Percentiles rank a stretch among this genome's conserved stretches.
These are phyloP conservation scores for Kodamaea leandrae DNA, from an alignment of 805 yeast species.

Conservation along the genomic window DNA sequence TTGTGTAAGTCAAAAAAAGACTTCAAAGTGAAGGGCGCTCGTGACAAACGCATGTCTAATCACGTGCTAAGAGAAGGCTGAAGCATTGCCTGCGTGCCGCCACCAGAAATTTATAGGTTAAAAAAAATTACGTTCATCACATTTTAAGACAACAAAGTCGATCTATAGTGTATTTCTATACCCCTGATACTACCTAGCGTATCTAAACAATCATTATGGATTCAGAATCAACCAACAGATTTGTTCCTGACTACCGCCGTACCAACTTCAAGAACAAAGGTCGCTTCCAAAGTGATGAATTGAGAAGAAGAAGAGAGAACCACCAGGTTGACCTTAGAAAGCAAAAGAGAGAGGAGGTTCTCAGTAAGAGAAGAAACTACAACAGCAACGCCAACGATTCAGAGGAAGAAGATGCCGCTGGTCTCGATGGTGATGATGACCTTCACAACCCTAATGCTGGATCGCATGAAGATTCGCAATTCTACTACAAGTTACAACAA, in stretches of 20 bases:
- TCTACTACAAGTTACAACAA: slow-evolving; percentile 41
- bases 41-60: too few relatives aligned
- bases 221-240: slow-evolving; percentile 71
- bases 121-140: slow-evolving; percentile 9
- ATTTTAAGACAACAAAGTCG: background rate
- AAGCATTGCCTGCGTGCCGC: slow-evolving; percentile 2
- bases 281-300: slow-evolving; percentile 90
- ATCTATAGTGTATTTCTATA: slow-evolving; percentile 1
- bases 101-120: slow-evolving; percentile 4
- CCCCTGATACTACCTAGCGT: background rate
- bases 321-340: slow-evolving; percentile 96
- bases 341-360: slow-evolving; percentile 92
- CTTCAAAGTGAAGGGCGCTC: background rate
- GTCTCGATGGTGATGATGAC: slow-evolving; percentile 43
- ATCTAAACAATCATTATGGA: slow-evolving; percentile 53
- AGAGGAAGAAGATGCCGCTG: slow-evolving; percentile 44
- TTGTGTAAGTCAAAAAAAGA: background rate
- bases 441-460: slow-evolving; percentile 26
- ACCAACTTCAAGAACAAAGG: slow-evolving; percentile 94
- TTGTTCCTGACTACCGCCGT: slow-evolving; percentile 96
- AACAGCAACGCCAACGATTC: slow-evolving; percentile 39
- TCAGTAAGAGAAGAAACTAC: slow-evolving; percentile 90
- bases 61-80: background rate
- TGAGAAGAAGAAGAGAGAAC: slow-evolving; percentile 95
- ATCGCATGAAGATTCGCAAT: slow-evolving; percentile 47